These are phyloP conservation scores for Thelonectria rubi DNA, from an alignment of 2,329 filamentous ascomycete genomes.

Conservation along the genomic window DNA sequence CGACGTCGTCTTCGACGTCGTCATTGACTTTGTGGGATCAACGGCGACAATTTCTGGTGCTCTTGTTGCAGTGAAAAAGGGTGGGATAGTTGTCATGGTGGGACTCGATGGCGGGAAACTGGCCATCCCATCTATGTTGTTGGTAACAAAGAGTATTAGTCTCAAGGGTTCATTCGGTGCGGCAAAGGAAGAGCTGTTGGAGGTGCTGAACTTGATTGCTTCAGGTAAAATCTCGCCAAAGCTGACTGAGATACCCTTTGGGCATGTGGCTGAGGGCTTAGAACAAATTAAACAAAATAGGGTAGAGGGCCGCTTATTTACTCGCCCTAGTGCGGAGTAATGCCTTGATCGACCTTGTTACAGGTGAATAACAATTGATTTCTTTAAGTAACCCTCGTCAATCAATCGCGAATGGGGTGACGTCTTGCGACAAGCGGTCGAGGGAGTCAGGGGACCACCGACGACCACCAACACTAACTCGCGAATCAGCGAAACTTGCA, in stretches of 20 bases:
- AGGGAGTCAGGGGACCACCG: no score
- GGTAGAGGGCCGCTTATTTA: conserved; percentile 20
- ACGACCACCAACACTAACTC: no score
- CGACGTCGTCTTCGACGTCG: conserved; percentile 5
- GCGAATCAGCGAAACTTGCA: no score
- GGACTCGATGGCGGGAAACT: conserved; percentile 12
- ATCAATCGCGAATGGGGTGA: no score
- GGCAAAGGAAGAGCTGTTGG: conserved; percentile 16
- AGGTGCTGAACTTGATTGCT: conserved; percentile 18
- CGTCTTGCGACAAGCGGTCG: no score
- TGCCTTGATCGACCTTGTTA: no score
- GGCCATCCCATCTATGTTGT: conserved; percentile 6
- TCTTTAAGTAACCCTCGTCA: no score
- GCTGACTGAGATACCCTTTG: conserved; percentile 22
- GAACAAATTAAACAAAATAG: conserved; percentile 11
- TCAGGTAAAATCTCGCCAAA: conserved; percentile 15
- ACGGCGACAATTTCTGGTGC: neutral
- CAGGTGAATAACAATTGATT: no score
- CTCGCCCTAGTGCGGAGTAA: conserved; percentile 6
- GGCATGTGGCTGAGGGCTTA: conserved; percentile 14
- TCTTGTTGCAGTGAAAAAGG: conserved; percentile 2
- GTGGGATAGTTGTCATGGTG: conserved; percentile 17
- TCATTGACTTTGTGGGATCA: conserved; percentile 15
- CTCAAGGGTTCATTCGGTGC: conserved; percentile 21
- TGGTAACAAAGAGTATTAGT: conserved; percentile 21